A percentile compares a stretch with the other conserved stretches of the same genome.
These are phyloP conservation scores for Curvularia sp. DNA, from an alignment of 2,329 filamentous ascomycete genomes.

Conservation along the genomic window DNA sequence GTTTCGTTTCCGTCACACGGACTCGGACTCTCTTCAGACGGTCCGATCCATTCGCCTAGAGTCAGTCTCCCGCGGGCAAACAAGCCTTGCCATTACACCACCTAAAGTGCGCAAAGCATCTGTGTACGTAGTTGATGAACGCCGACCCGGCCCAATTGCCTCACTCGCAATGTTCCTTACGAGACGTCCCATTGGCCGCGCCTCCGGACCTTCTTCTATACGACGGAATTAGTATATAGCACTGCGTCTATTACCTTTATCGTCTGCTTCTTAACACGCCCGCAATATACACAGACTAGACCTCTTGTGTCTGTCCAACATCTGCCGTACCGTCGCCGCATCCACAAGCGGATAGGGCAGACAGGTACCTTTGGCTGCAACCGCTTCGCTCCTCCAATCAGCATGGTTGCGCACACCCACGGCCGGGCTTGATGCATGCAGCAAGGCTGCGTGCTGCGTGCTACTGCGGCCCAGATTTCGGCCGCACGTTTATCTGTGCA, in stretches of 20 bases:
- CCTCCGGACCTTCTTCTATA: background rate
- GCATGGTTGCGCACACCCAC: background rate
- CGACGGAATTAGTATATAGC: background rate
- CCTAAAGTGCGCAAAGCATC: no score
- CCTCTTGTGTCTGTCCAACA: background rate
- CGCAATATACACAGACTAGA: background rate
- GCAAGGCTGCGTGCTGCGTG: background rate
- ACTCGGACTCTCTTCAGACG: background rate
- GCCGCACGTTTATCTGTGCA: background rate
- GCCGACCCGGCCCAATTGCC: background rate
- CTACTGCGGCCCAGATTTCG: constrained; percentile 1
- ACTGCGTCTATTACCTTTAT: background rate
- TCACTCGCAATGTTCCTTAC: background rate
- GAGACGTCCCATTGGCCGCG: background rate
- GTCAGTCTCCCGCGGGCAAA: background rate
- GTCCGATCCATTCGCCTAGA: background rate
- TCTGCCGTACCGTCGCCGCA: background rate
- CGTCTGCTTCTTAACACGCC: background rate
- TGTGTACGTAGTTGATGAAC: no score
- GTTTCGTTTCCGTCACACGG: background rate
- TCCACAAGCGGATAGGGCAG: background rate
- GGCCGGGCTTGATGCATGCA: background rate
- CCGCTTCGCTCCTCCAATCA: background rate
- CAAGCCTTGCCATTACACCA: background rate
- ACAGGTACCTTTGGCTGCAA: background rate